These are phyloP conservation scores for Asclepias syriaca DNA, from an alignment of 257 asterid species.

Conservation along the genomic window DNA sequence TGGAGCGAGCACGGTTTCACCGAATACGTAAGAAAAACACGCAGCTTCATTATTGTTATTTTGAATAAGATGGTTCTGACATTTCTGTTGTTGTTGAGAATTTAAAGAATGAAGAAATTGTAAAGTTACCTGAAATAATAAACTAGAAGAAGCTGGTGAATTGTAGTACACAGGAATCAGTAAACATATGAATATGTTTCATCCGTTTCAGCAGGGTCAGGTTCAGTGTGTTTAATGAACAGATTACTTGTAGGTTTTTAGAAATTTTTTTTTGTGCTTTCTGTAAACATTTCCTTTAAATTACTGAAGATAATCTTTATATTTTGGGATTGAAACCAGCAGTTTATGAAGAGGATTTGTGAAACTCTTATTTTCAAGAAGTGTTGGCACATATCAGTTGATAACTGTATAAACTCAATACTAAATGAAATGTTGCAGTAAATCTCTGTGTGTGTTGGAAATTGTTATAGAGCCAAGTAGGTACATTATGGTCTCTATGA, in stretches of 20 bases:
- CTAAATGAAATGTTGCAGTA: background rate
- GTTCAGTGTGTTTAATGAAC: background rate
- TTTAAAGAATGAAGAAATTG: background rate
- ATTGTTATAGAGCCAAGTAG: background rate
- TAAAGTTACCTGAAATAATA: background rate
- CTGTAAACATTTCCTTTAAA: background rate
- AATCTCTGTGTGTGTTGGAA: background rate
- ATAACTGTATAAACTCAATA: background rate
- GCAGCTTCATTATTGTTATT: background rate
- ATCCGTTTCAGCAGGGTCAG: background rate
- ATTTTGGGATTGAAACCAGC: background rate
- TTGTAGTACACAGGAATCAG: background rate
- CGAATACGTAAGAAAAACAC: constrained; percentile 41
- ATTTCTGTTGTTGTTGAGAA: background rate
- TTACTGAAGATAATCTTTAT: background rate
- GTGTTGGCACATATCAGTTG: background rate
- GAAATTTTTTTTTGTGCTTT: background rate
- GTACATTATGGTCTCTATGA: background rate
- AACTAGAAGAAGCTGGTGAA: background rate
- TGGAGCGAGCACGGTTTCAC: constrained; percentile 32
- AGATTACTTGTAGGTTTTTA: background rate
- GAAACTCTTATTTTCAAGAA: background rate
- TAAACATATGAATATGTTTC: background rate
- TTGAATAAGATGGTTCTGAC: background rate
- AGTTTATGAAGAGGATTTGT: background rate